Base-by-base conservation (phyloP, 2,329 filamentous ascomycete genomes). In the Clarireedia paspali region DNA sequence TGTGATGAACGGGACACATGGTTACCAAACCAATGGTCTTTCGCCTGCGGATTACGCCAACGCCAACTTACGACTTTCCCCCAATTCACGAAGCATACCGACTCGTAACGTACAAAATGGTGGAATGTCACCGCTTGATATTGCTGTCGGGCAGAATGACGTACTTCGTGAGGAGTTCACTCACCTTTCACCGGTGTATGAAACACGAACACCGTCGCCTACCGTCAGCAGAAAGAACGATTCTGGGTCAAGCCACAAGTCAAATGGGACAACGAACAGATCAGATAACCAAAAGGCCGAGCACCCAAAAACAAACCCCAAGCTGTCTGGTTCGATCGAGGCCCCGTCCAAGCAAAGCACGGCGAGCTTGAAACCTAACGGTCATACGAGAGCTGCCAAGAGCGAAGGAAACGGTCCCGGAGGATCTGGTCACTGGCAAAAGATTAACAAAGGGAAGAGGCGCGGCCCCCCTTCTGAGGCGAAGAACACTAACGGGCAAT, bases 131-230 rank as follows among this genome's bases (percentile, higher is more conserved):
- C 66, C 64, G 26, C 57, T 68, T 10, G 67, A 70, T 52, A 67
- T 68, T 57, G 63, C 64, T 15, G 46, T 55, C 4, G 55, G 64
- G 23, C 60, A 65, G 24, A 57, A 58, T 34, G 64, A 68, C 4
- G 55, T 40, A 34, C 46, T 62, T 2, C 65, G 64, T 27, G 66
- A 68, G 30, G 67, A 68, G 17, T 39, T 63, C 7, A 54, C 64
- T 20, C 78, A 77, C 62, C 75, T 91, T 2, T 91, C 88, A 0
- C 88, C 88, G 0, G 87, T 91, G 0, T 87, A 86, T 53, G 88
- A 91, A 71, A 79, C 81, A 5, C 77, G 80, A n/a, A 87, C 84
- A 0, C 85, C 87, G 2, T 89, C 87, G 1, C 86, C 87, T 1
- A 86, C 78, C 3, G 74, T 78, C 12, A 73, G 74, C 55, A 77